phyloP scores from a whole-genome alignment of 352 stramenopile genomes.

The Peronospora belbahrii region DNA sequence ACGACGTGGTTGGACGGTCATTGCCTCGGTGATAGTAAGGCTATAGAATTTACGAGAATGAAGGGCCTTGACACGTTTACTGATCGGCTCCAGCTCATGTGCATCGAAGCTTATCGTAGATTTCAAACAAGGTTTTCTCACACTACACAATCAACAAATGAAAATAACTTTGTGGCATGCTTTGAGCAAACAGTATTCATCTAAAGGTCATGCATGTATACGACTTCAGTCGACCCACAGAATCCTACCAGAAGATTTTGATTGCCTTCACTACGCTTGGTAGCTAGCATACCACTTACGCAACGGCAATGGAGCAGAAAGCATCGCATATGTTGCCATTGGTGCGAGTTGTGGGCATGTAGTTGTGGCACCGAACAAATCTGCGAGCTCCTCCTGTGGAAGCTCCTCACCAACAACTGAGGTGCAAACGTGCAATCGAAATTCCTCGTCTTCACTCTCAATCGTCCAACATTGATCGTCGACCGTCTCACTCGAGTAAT shows the following conservation, averaged over 20 bases:
- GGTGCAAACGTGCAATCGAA: slow-evolving; percentile 10
- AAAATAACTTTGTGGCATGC: too few species aligned
- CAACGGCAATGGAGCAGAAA: slow-evolving; percentile 19
- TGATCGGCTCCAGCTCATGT: neutral
- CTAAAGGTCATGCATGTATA: too few species aligned
- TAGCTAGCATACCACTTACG: slow-evolving; percentile 30
- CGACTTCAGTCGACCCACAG: slow-evolving; percentile 44
- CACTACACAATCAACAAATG: too few species aligned
- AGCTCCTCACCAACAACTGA: neutral
- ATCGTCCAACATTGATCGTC: slow-evolving; percentile 16
- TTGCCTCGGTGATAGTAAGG: too few species aligned
- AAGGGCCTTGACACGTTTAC: neutral
- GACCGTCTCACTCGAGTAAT: neutral
- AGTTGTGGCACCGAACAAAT: slow-evolving; percentile 9
- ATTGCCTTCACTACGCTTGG: slow-evolving; percentile 27
- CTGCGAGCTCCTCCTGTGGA: slow-evolving; percentile 5
- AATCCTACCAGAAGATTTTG: slow-evolving; percentile 46
- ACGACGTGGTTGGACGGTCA: too few species aligned
- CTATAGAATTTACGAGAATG: too few species aligned
- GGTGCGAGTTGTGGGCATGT: slow-evolving; percentile 15
- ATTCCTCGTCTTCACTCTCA: slow-evolving; percentile 8
- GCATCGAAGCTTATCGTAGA: neutral
- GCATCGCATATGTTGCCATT: neutral
- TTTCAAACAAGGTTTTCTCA: neutral
- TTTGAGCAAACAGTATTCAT: too few species aligned